Evolutionary conservation across 352 stramenopile genomes (phyloP).

Genomic region (Peronospora destructor): DNA sequence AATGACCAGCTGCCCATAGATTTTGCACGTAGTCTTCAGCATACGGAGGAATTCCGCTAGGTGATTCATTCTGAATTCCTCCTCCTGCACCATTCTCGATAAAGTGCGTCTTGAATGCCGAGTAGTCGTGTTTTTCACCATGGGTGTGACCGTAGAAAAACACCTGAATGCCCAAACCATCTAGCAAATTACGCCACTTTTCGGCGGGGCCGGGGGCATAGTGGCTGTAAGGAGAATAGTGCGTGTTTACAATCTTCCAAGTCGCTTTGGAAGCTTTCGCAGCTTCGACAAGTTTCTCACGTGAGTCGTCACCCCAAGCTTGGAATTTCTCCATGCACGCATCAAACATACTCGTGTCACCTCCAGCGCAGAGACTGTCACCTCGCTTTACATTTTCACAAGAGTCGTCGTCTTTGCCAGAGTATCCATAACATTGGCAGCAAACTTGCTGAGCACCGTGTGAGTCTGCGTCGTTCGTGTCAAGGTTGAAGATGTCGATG

Average conservation of each 20-base stretch:
- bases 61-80: constrained; percentile 65
- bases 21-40: constrained; percentile 55
- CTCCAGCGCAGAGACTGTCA: constrained; percentile 42
- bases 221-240: constrained; percentile 78
- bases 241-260: constrained; percentile 83
- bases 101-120: constrained; percentile 59
- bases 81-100: constrained; percentile 72
- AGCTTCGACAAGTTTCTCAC: constrained; percentile 41
- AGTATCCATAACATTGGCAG: constrained; percentile 79
- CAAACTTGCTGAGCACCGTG: constrained; percentile 67
- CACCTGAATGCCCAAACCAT: constrained; percentile 49
- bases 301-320: constrained; percentile 52
- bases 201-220: constrained; percentile 42
- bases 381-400: constrained; percentile 54
- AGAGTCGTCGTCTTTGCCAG: constrained; percentile 35
- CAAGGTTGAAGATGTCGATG: constrained; percentile 84
- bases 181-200: constrained; percentile 50
- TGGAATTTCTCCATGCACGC: constrained; percentile 63
- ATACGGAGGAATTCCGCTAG: constrained; percentile 56
- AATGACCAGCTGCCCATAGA: constrained; percentile 51
- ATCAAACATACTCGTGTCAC: constrained; percentile 57
- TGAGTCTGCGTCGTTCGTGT: constrained; percentile 70
- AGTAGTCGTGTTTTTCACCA: constrained; percentile 69
- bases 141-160: constrained; percentile 71
- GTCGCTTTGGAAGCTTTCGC: constrained; percentile 58